Conservation (phyloP, 306 rosid genomes). For the Prunus davidiana region DNA sequence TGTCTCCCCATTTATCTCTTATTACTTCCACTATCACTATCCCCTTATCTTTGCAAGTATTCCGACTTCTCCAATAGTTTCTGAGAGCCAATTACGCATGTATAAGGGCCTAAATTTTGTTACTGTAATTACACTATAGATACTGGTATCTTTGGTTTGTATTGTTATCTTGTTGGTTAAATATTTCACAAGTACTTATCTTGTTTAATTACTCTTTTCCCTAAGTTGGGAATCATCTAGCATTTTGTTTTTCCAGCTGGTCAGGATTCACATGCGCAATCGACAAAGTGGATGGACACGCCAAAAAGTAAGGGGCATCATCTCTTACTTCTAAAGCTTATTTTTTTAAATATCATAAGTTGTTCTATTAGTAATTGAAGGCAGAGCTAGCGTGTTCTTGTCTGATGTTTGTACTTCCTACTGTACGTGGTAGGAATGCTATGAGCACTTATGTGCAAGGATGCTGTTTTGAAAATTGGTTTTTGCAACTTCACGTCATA, state of each 20-base stretch:
- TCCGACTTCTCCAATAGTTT: neutral
- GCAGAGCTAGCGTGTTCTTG: neutral
- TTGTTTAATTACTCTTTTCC: neutral
- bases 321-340: neutral
- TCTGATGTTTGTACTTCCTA: neutral
- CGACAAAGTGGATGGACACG: constrained; percentile 58
- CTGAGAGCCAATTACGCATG: neutral
- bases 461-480: neutral
- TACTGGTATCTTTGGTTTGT: neutral
- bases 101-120: neutral
- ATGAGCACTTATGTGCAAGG: neutral
- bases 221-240: constrained; percentile 9
- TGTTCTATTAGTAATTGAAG: neutral
- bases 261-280: constrained; percentile 55
- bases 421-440: neutral
- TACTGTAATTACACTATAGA: neutral
- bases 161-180: neutral
- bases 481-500: neutral
- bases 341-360: neutral
- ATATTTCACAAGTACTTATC: neutral
- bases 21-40: neutral
- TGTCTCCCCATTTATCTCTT: neutral
- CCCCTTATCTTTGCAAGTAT: neutral
- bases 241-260: constrained; percentile 41
- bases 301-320: constrained; percentile 49